Evolutionary conservation across 2,329 filamentous ascomycete species (phyloP), one percentile per base, ranked within the genome.

Genomic region (Trichoderma aggressivum): DNA sequence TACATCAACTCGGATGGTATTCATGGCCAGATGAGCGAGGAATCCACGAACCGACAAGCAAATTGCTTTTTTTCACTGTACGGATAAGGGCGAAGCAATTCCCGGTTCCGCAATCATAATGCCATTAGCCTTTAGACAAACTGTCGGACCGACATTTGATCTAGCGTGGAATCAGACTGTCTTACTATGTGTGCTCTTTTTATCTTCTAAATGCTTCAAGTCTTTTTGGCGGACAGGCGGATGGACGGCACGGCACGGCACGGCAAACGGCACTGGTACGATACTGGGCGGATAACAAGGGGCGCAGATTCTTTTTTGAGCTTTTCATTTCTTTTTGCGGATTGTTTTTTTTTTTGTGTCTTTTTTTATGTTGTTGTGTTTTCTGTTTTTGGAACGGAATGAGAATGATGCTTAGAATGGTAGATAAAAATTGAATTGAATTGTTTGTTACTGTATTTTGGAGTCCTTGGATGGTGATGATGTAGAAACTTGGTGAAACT

Each of bases 381-480:
- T n/a, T n/a, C n/a, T n/a, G n/a, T n/a, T 62, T 62, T 53, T 39
- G 66, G 61, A 70, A 32, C 63, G 47, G 70, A 21, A 70, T 32
- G 56, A 67, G 61, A 58, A 66, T 70, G 59, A 71, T 47, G 59
- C 55, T 58, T 77, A 78, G 77, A 78, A 66, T 71, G 69, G 74
- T 78, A 78, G 77, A 78, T 61, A 78, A 77, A 76, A 69, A 63
- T 62, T 55, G 43, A 70, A 63, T 43, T 61, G 59, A 70, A 62
- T 63, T 63, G 43, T 47, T 50, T 21, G 30, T 24, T 32, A 34
- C 6, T 12, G 24, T 34, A 34, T 34, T 39, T n/a, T 39, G 32
- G 12, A 28, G 1, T 8, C 16, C 11, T 32, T 18, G 28, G 53
- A 56, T 3, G 1, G 7, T 58, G 24, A n/a, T 18, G 16, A 11